phyloP scores from a whole-genome alignment of 1,284 basidiomycete genomes.

The Xerocomus minutiporus region DNA sequence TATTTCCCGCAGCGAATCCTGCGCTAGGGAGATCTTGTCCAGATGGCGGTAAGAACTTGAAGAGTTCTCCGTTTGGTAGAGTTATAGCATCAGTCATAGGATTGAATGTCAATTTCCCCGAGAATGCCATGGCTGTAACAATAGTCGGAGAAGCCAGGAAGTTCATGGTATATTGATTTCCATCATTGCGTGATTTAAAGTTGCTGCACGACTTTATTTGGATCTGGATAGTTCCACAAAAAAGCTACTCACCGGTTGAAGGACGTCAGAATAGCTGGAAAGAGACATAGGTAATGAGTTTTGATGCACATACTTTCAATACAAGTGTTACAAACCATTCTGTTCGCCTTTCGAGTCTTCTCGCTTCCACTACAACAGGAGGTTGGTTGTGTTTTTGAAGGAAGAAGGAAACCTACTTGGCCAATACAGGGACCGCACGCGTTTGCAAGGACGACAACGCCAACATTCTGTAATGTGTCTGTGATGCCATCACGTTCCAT shows the following conservation, averaged over 20 bases:
- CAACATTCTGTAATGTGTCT: constrained; percentile 75
- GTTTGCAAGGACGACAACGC: constrained; percentile 91
- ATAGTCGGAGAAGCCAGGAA: constrained; percentile 97
- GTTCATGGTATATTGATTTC: constrained; percentile 95
- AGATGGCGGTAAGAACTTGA: constrained; percentile 83
- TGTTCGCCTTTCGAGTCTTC: constrained; percentile 87
- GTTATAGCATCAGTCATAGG: constrained; percentile 81
- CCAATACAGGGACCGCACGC: constrained; percentile 99
- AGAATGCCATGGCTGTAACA: constrained; percentile 97
- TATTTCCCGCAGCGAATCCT: constrained; percentile 83
- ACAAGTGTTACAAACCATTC: constrained; percentile 60
- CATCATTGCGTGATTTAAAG: constrained; percentile 98
- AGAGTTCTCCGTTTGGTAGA: constrained; percentile 70
- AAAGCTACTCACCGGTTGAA: constrained; percentile 75
- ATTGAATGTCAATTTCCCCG: constrained; percentile 93
- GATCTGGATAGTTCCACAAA: neutral
- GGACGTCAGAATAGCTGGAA: constrained; percentile 88
- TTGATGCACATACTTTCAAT: neutral
- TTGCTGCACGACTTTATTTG: constrained; percentile 44
- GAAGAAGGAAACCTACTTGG: constrained; percentile 50
- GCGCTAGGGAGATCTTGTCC: constrained; percentile 81
- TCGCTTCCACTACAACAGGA: constrained; percentile 76
- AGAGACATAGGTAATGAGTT: constrained; percentile 5
- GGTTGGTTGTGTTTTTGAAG: constrained; percentile 1
- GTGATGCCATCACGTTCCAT: constrained; percentile 94